Conservation (phyloP, 208 protist genomes). For the Leishmania lainsoni region DNA sequence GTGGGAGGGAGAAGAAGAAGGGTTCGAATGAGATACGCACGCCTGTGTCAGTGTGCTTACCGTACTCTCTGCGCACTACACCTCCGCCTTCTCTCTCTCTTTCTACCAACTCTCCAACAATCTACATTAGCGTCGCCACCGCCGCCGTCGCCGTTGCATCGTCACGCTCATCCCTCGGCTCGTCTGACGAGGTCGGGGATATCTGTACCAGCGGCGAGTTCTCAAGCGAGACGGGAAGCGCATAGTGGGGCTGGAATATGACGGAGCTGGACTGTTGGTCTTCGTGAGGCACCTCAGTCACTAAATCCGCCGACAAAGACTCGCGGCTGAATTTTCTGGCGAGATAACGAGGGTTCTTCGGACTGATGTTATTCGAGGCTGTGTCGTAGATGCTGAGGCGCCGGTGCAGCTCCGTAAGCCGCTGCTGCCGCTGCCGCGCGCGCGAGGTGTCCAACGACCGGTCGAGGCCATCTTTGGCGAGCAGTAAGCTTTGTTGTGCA, state of each 20-base stretch:
- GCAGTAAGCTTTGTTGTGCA: not conserved
- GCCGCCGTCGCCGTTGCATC: not conserved
- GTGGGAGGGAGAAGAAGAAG: not conserved
- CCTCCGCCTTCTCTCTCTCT: not conserved
- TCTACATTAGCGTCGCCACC: not conserved
- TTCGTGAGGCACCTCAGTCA: not conserved
- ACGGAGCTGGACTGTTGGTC: constrained; percentile 1
- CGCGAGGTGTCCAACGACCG: not conserved
- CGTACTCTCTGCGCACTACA: not conserved
- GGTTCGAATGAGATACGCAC: not conserved
- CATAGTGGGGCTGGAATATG: constrained; percentile 1
- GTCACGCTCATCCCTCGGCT: not conserved
- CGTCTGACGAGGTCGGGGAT: constrained; percentile 37
- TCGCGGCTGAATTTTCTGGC: not conserved
- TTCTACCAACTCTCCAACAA: not conserved
- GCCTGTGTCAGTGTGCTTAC: not conserved
- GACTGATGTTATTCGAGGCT: not conserved
- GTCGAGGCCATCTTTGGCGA: not conserved
- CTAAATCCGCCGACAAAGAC: not conserved
- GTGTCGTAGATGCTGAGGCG: constrained; percentile 22
- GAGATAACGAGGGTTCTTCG: not conserved
- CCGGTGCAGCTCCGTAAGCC: constrained; percentile 18
- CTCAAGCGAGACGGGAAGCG: not conserved
- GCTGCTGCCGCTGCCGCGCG: constrained; percentile 26
- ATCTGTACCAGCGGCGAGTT: constrained; percentile 27